phyloP scores from a whole-genome alignment of 495 filamentous ascomycete species.

The Delitschia confertaspora region DNA sequence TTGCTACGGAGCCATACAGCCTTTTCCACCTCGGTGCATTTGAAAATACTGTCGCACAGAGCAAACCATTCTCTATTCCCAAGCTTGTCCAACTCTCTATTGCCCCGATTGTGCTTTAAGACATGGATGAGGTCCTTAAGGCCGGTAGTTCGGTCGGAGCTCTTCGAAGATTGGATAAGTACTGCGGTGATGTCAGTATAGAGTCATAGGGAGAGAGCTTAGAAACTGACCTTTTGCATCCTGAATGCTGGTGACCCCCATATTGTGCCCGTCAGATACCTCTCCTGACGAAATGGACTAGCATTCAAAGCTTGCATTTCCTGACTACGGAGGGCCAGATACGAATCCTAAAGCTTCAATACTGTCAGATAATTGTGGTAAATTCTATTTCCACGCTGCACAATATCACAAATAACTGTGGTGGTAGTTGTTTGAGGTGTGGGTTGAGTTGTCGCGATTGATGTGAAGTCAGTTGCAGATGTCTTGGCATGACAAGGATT shows the following conservation, averaged over 20 bases:
- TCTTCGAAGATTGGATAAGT: slow-evolving; percentile 17
- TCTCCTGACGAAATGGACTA: too few relatives aligned
- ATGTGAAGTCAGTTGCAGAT: too few relatives aligned
- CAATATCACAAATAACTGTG: too few relatives aligned
- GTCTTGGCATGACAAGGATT: too few relatives aligned
- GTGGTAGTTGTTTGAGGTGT: too few relatives aligned
- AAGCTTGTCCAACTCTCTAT: slow-evolving; percentile 45
- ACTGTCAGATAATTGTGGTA: too few relatives aligned
- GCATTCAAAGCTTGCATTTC: too few relatives aligned
- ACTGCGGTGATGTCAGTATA: slow-evolving; percentile 10
- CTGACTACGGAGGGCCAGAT: too few relatives aligned
- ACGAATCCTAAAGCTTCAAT: too few relatives aligned
- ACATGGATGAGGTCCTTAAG: slow-evolving; percentile 53
- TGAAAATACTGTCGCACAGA: slow-evolving; percentile 75
- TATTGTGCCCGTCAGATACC: background rate
- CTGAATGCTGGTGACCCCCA: slow-evolving; percentile 15
- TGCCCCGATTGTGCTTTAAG: slow-evolving; percentile 50
- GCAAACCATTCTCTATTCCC: slow-evolving; percentile 71
- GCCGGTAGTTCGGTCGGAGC: slow-evolving; percentile 28
- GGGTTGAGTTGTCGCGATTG: too few relatives aligned
- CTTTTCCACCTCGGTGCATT: slow-evolving; percentile 56
- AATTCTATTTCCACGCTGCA: too few relatives aligned
- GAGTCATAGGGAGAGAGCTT: background rate
- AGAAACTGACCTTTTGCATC: slow-evolving; percentile 18
- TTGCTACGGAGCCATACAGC: slow-evolving; percentile 51